These are phyloP conservation scores for Alectoria sarmentosa DNA, from an alignment of 495 filamentous ascomycete species.

Conservation along the genomic window DNA sequence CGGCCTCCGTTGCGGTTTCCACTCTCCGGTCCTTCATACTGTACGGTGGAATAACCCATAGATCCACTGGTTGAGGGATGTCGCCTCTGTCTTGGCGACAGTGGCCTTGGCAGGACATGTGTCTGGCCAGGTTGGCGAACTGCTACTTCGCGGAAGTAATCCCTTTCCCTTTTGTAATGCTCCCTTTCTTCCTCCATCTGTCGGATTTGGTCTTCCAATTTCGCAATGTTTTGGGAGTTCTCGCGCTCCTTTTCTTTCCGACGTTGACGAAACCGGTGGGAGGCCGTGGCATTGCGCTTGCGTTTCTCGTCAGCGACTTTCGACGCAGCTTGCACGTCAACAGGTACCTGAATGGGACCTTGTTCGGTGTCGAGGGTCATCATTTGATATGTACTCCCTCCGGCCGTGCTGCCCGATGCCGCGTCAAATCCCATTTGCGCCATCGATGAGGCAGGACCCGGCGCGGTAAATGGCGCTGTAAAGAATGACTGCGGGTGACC, in stretches of 20 bases:
- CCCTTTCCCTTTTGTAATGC: conserved; percentile 51
- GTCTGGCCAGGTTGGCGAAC: conserved; percentile 43
- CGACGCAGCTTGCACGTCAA: conserved; percentile 73
- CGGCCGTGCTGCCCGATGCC: conserved; percentile 25
- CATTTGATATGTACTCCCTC: conserved; percentile 26
- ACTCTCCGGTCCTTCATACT: conserved; percentile 18
- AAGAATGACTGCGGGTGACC: conserved; percentile 30
- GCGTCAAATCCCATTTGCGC: conserved; percentile 24
- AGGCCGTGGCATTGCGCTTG: conserved; percentile 89
- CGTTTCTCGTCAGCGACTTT: conserved; percentile 85
- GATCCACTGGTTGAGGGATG: conserved; percentile 9
- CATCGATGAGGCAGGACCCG: conserved; percentile 26
- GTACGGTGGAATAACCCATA: conserved; percentile 14
- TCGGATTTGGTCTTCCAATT: conserved; percentile 54
- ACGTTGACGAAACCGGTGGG: conserved; percentile 78
- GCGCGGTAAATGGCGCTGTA: conserved; percentile 28
- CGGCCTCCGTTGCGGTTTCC: conserved; percentile 22
- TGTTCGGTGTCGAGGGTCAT: conserved; percentile 32
- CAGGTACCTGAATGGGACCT: conserved; percentile 53
- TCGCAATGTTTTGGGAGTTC: conserved; percentile 48
- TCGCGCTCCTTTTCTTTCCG: conserved; percentile 85
- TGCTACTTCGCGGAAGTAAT: conserved; percentile 60
- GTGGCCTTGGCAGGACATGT: conserved; percentile 37
- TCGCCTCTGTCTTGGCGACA: conserved; percentile 33
- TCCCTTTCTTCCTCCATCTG: conserved; percentile 47